phyloP scores from a whole-genome alignment of 2,329 filamentous ascomycete genomes.

The Fusarium anguioides region DNA sequence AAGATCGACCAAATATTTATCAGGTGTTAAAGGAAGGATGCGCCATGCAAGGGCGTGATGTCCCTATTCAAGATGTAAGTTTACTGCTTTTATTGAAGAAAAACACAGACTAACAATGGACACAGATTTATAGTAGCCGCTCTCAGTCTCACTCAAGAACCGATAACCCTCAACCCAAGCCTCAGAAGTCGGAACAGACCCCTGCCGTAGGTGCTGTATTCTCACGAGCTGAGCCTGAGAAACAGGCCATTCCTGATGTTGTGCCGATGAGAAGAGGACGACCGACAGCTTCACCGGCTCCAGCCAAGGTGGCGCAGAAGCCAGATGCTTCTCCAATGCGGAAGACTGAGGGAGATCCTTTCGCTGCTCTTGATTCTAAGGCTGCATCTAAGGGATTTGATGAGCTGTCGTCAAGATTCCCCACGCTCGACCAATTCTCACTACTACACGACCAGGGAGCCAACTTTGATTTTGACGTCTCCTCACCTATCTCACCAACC shows the following conservation, averaged over 20 bases:
- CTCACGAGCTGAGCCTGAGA: conserved; percentile 76
- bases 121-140: conserved; percentile 76
- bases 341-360: conserved; percentile 81
- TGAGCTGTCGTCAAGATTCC: conserved; percentile 86
- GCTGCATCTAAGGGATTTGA: conserved; percentile 67
- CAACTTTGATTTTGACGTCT: conserved; percentile 85
- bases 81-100: background rate
- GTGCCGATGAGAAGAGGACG: conserved; percentile 94
- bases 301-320: conserved; percentile 52
- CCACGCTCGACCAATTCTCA: conserved; percentile 92
- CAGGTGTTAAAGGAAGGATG: conserved; percentile 90
- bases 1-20: conserved; percentile 88
- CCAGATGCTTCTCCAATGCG: conserved; percentile 72
- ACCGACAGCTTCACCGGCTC: conserved; percentile 54
- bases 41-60: conserved; percentile 85
- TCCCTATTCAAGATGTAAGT: conserved; percentile 89
- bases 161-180: conserved; percentile 64
- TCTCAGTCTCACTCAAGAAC: conserved; percentile 70
- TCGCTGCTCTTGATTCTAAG: conserved; percentile 84
- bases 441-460: conserved; percentile 84
- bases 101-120: conserved; percentile 13
- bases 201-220: conserved; percentile 84
- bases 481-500: conserved; percentile 60
- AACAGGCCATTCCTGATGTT: conserved; percentile 84
- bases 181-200: conserved; percentile 63